These are phyloP conservation scores for Metschnikowia henanensis DNA, from an alignment of 805 yeast species.

Conservation along the genomic window DNA sequence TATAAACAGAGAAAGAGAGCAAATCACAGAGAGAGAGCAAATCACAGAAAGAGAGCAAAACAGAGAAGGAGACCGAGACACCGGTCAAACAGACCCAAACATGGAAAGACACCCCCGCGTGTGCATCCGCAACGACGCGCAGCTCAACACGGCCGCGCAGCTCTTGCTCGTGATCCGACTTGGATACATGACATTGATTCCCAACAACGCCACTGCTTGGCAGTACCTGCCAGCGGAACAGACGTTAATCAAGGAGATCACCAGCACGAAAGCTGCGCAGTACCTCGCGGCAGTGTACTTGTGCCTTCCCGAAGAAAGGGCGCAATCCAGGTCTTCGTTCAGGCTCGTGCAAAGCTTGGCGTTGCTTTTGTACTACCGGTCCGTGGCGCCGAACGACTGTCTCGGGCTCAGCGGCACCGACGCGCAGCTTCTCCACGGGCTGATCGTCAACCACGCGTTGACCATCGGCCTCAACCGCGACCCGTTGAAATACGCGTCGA, in stretches of 20 bases:
- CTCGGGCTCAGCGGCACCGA: constrained; percentile 43
- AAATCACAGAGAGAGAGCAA: not conserved
- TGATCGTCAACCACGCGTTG: constrained; percentile 37
- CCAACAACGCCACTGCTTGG: constrained; percentile 30
- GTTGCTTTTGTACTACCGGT: constrained; percentile 33
- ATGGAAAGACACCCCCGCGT: constrained; percentile 16
- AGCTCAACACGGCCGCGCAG: constrained; percentile 30
- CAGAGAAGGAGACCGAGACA: not conserved
- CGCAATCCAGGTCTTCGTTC: constrained; percentile 32
- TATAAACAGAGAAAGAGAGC: not conserved
- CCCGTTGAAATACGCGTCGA: constrained; percentile 32
- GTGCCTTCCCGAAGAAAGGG: constrained; percentile 34
- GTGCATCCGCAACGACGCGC: constrained; percentile 29
- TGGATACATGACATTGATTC: constrained; percentile 41
- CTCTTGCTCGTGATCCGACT: constrained; percentile 31
- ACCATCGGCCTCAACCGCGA: constrained; percentile 43
- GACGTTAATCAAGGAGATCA: constrained; percentile 31
- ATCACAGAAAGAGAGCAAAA: not conserved
- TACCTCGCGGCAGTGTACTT: constrained; percentile 32
- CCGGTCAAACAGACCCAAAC: not conserved
- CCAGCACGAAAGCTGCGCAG: constrained; percentile 26
- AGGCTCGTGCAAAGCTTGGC: constrained; percentile 36
- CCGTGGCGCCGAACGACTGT: constrained; percentile 42
- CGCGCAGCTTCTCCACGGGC: constrained; percentile 38
- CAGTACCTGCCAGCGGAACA: constrained; percentile 29